Percentiles rank a stretch among this genome's conserved stretches.
Conservation (phyloP, 1,139 yeast genomes). For the Sugiyamaella sp. region DNA sequence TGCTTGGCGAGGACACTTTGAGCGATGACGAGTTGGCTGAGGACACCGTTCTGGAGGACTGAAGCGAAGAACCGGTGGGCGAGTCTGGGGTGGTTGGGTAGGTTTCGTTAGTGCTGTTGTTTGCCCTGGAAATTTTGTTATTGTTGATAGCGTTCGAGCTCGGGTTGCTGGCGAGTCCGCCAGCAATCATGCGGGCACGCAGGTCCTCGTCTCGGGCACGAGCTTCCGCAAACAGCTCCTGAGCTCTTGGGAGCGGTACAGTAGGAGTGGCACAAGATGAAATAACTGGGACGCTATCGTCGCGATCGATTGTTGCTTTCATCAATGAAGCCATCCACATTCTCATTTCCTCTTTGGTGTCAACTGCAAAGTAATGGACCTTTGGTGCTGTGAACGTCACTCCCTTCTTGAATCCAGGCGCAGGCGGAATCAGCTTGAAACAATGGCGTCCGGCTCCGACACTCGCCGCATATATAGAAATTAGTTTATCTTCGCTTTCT, state of each 20-base stretch:
- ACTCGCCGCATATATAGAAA: slow-evolving; percentile 87
- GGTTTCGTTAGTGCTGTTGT: slow-evolving; percentile 7
- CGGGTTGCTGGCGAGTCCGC: slow-evolving; percentile 29
- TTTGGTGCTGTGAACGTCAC: slow-evolving; percentile 95
- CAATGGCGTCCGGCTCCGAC: slow-evolving; percentile 92
- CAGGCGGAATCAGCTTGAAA: slow-evolving; percentile 93
- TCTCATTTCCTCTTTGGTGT: slow-evolving; percentile 87
- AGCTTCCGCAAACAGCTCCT: slow-evolving; percentile 80
- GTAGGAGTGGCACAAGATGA: slow-evolving; percentile 95
- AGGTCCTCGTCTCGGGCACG: slow-evolving; percentile 38
- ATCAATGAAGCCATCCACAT: slow-evolving; percentile 93
- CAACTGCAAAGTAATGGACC: slow-evolving; percentile 95
- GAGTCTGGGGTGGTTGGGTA: slow-evolving; percentile 33
- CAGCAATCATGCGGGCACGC: slow-evolving; percentile 37
- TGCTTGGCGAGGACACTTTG: slow-evolving; percentile 22
- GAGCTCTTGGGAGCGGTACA: slow-evolving; percentile 82
- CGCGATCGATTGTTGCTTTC: slow-evolving; percentile 95
- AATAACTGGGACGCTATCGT: slow-evolving; percentile 90
- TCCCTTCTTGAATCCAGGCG: slow-evolving; percentile 95
- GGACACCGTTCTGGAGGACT: slow-evolving; percentile 36
- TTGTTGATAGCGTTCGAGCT: slow-evolving; percentile 9
- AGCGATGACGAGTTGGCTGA: slow-evolving; percentile 30
- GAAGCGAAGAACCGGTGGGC: slow-evolving; percentile 32
- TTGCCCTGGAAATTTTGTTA: slow-evolving; percentile 5
- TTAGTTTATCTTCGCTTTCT: slow-evolving; percentile 71